Percentiles rank a stretch among this genome's conserved stretches.
Evolutionary conservation across 345 rosid genomes (phyloP).

Genomic region (Eutrema yunnanense): DNA sequence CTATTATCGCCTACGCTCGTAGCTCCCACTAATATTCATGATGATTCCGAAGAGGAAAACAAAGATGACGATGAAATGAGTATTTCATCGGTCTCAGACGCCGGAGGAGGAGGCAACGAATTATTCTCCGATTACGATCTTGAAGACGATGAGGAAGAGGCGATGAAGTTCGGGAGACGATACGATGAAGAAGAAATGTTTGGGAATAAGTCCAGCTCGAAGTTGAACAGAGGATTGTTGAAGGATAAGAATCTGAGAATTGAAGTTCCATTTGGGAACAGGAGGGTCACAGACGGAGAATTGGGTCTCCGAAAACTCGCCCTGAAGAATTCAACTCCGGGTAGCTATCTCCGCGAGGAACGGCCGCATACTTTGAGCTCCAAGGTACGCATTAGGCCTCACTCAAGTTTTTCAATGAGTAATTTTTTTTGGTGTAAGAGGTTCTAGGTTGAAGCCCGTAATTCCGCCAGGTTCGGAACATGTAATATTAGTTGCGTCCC

Average conservation of each 20-base stretch:
- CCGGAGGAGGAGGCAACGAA: slow-evolving; percentile 24
- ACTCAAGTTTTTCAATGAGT: not conserved
- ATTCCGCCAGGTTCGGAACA: no score
- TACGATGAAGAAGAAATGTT: slow-evolving; percentile 38
- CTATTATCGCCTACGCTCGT: slow-evolving; percentile 41
- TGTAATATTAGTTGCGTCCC: no score
- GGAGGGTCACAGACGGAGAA: slow-evolving; percentile 59
- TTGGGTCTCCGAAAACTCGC: slow-evolving; percentile 23
- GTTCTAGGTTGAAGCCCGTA: no score
- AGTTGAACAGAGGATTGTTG: slow-evolving; percentile 53
- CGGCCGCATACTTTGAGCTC: slow-evolving; percentile 44
- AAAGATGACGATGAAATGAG: slow-evolving; percentile 43
- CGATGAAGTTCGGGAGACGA: not conserved
- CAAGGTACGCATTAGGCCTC: slow-evolving; percentile 17
- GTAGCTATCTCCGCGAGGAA: slow-evolving; percentile 35
- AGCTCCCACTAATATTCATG: slow-evolving; percentile 22
- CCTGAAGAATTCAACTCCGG: slow-evolving; percentile 33
- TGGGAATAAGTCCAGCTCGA: slow-evolving; percentile 23
- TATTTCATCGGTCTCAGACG: slow-evolving; percentile 53
- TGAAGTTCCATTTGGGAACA: slow-evolving; percentile 45
- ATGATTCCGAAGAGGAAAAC: not conserved
- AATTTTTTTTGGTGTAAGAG: not conserved
- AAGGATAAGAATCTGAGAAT: slow-evolving; percentile 56
- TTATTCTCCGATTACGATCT: slow-evolving; percentile 37
- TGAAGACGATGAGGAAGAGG: slow-evolving; percentile 27